Conservation (phyloP, 2,329 filamentous ascomycete species). For the Arthrobotrys conoides region DNA sequence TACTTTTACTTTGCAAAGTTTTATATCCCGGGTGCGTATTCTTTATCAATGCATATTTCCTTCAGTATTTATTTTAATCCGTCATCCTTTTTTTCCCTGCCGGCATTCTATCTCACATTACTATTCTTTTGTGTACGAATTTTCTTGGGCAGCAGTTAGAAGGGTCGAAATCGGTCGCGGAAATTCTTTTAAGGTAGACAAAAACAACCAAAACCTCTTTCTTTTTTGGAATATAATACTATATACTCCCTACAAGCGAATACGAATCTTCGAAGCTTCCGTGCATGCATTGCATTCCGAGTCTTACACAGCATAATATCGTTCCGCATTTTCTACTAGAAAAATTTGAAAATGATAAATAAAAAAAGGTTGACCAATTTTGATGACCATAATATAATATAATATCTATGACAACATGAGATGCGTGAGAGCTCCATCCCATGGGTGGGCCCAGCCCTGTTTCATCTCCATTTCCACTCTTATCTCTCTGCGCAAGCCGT, state of each 20-base stretch:
- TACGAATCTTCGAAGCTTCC: conserved; percentile 24
- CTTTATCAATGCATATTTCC: conserved; percentile 21
- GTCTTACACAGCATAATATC: conserved; percentile 13
- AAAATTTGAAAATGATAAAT: too few species aligned
- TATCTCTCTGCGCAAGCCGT: conserved; percentile 37
- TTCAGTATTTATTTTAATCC: conserved; percentile 45
- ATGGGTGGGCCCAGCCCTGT: conserved; percentile 15
- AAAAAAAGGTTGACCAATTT: not conserved
- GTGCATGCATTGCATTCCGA: conserved; percentile 4
- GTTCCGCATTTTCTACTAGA: conserved; percentile 13
- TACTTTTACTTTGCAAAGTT: conserved; percentile 19
- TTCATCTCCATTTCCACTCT: conserved; percentile 47
- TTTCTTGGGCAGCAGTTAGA: conserved; percentile 46
- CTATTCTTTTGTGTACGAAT: conserved; percentile 58
- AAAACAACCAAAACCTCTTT: conserved; percentile 10
- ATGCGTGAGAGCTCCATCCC: conserved; percentile 42
- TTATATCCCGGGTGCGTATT: conserved; percentile 56
- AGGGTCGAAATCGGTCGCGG: conserved; percentile 23
- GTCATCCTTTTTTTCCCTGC: conserved; percentile 15
- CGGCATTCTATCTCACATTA: conserved; percentile 32
- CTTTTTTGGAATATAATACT: conserved; percentile 18
- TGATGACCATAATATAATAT: conserved; percentile 9
- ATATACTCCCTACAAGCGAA: conserved; percentile 13
- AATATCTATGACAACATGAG: conserved; percentile 40
- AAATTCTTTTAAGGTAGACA: conserved; percentile 37